phyloP scores from a whole-genome alignment of 2,329 filamentous ascomycete species.

The Macrophomina tecta region DNA sequence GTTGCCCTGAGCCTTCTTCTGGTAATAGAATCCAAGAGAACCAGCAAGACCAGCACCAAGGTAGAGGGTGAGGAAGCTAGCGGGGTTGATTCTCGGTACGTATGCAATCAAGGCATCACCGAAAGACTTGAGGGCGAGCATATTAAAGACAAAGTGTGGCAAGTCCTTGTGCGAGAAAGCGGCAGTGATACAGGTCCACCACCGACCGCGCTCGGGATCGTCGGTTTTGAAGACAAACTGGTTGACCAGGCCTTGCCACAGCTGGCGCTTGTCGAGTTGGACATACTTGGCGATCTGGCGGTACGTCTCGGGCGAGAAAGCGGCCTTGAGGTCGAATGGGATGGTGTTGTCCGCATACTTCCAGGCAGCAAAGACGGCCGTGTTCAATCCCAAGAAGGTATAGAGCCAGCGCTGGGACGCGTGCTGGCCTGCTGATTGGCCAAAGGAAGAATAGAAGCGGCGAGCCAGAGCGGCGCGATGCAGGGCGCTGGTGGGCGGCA shows the following conservation, averaged over 20 bases:
- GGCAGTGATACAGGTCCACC: conserved; percentile 40
- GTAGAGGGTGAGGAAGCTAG: conserved; percentile 40
- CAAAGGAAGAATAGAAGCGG: conserved; percentile 8
- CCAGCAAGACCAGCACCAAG: conserved; percentile 39
- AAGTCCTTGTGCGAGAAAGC: conserved; percentile 47
- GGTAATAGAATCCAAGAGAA: conserved; percentile 30
- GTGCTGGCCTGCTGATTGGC: neutral
- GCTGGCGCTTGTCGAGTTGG: neutral
- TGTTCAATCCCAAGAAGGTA: conserved; percentile 49
- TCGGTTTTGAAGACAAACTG: conserved; percentile 43
- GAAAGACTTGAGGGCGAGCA: conserved; percentile 48
- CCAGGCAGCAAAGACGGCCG: conserved; percentile 47
- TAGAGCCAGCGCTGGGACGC: conserved; percentile 31
- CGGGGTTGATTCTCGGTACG: neutral
- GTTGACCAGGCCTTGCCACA: neutral
- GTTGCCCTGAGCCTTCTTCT: neutral
- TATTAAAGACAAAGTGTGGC: conserved; percentile 50
- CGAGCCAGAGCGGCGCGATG: neutral
- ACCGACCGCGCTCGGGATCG: conserved; percentile 37
- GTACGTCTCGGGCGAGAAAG: neutral
- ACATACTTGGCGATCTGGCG: neutral
- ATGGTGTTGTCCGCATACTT: conserved; percentile 37
- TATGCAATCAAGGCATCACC: conserved; percentile 39
- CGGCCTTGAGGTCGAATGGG: conserved; percentile 15
- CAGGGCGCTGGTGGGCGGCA: neutral